Percentiles rank a stretch among this genome's conserved stretches.
phyloP scores from a whole-genome alignment of 805 yeast species.

The Ogataea neopini region DNA sequence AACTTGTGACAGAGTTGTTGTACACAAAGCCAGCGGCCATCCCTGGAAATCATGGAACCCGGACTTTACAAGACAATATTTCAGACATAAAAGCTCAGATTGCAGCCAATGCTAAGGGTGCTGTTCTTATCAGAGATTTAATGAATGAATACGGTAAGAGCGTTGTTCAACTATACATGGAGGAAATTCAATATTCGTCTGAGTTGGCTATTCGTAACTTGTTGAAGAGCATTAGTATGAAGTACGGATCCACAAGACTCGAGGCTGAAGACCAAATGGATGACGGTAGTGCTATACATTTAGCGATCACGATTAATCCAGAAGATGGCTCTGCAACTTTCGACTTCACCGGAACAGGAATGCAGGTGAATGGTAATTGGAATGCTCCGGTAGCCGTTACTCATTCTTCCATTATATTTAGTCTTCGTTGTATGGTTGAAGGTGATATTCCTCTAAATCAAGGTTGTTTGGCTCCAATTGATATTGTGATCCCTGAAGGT shows the following conservation, averaged over 20 bases:
- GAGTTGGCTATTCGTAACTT: conserved; percentile 61
- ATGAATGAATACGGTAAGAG: conserved; percentile 53
- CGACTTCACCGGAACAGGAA: conserved; percentile 83
- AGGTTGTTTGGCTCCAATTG: conserved; percentile 62
- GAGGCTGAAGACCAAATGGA: conserved; percentile 69
- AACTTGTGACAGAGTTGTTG: conserved; percentile 45
- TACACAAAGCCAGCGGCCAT: conserved; percentile 46
- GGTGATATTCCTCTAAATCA: conserved; percentile 89
- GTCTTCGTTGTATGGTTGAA: conserved; percentile 77
- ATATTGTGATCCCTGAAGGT: conserved; percentile 27
- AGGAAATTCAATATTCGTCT: conserved; percentile 77
- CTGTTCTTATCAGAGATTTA: conserved; percentile 43
- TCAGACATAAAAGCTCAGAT: conserved; percentile 50
- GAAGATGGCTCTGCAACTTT: conserved; percentile 59
- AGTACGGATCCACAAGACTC: conserved; percentile 39
- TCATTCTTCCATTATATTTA: conserved; percentile 82
- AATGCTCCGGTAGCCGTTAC: conserved; percentile 93
- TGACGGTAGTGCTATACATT: conserved; percentile 68
- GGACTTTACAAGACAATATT: conserved; percentile 55
- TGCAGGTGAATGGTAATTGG: conserved; percentile 80
- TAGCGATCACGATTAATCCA: conserved; percentile 49
- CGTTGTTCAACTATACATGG: conserved; percentile 70
- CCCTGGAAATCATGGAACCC: conserved; percentile 57
- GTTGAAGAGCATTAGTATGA: conserved; percentile 44
- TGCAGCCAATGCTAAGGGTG: conserved; percentile 54